Evolutionary conservation across 2,329 filamentous ascomycete genomes (phyloP), one percentile per base, ranked within the genome.

Genomic region (Tolypocladium sp.): DNA sequence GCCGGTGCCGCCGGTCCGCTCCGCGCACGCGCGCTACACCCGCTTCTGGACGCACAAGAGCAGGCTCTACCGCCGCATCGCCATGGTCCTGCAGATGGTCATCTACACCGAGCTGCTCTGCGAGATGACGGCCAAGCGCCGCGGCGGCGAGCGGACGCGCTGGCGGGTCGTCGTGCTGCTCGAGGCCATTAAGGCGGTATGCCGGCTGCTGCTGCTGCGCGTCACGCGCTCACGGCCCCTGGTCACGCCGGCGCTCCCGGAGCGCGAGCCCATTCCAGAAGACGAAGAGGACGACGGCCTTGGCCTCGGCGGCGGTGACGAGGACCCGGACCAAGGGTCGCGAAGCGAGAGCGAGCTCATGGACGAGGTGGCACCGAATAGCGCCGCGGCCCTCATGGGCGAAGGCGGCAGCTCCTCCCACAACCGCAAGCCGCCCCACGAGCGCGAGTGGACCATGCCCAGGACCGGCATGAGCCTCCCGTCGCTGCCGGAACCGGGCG

Each of bases 61-160:
- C 67, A 78, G 82, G 5, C 79, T 91, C 12, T 99, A 99, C 73
- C 85, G 88, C 60, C 84, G 90, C 60, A 85, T 95, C 58, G 92
- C 93, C 46, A 82, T 92, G 63, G 78, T 92, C 5, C 78, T 99
- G 55, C 91, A 96, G 71, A 89, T 96, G 76, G 89, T 97, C 33
- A 90, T 94, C 65, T 97, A 97, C 70, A 96, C 92, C 0, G 91
- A 99, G 75, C 79, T 99, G 37, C 77, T 99, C n/a, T 94, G 93
- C 83, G 94, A 99, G 73, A 99, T 99, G 94, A 85, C 89, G 35
- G 92, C 92, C 35, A 95, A 96, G 74, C 83, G 93, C 55, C 87
- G 87, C 62, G 90, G 91, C 22, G 92, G 89, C 52, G 83, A 95
- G 72, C 86, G 83, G 68, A 76, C 88, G 33, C 85, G 92, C 37